Conservation (phyloP, 495 filamentous ascomycete species). For the Neurospora sublineolata region DNA sequence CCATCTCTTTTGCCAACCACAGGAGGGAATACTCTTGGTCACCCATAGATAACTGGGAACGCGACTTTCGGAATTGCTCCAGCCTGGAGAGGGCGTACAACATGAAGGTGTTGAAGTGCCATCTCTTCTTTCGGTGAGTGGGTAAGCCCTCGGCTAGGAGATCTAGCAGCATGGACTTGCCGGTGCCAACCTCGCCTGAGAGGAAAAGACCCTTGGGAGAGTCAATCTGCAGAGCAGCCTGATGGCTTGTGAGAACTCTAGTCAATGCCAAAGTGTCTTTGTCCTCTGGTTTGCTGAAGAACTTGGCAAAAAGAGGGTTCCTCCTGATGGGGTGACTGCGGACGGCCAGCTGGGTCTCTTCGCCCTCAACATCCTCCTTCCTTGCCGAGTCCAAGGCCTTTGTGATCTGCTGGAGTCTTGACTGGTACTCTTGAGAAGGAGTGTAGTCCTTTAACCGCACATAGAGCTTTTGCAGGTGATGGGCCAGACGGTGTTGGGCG, state of each 20-base stretch:
- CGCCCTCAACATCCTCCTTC: background rate
- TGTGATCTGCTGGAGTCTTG: conserved; percentile 40
- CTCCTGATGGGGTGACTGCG: conserved; percentile 35
- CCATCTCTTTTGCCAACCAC: conserved; percentile 54
- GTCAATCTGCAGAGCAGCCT: conserved; percentile 49
- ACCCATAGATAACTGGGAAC: conserved; percentile 10
- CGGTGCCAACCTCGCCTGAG: conserved; percentile 60
- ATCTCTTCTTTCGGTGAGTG: conserved; percentile 51
- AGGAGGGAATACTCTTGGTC: conserved; percentile 46
- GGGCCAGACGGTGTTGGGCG: conserved; percentile 53
- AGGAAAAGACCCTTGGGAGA: conserved; percentile 56
- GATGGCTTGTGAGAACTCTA: conserved; percentile 45
- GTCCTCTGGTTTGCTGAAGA: conserved; percentile 23
- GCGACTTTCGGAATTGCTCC: conserved; percentile 42
- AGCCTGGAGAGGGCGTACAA: conserved; percentile 52
- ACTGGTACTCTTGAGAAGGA: conserved; percentile 48
- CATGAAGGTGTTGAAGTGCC: conserved; percentile 73
- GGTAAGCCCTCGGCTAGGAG: conserved; percentile 58
- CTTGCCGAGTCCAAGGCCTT: conserved; percentile 27
- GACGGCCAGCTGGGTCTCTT: conserved; percentile 24
- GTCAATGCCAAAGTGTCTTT: conserved; percentile 48
- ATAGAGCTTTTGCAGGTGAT: conserved; percentile 60
- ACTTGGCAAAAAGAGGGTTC: conserved; percentile 39
- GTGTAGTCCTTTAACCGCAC: conserved; percentile 55
- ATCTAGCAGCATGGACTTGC: conserved; percentile 61